phyloP scores from a whole-genome alignment of 306 rosid species.

The Urtica urens region DNA sequence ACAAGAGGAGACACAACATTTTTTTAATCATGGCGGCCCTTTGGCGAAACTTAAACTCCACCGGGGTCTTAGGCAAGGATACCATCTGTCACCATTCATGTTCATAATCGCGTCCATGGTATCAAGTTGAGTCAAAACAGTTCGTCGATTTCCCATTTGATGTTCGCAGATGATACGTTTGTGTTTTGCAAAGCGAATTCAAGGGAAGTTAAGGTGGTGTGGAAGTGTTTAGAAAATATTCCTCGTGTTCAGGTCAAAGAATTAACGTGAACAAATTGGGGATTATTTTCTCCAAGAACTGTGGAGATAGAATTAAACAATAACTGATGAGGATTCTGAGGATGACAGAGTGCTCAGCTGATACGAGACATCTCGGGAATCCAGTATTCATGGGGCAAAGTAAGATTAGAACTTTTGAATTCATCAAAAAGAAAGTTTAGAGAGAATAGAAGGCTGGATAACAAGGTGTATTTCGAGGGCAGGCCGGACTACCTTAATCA shows the following conservation, averaged over 20 bases:
- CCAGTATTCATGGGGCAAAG: neutral
- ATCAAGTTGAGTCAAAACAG: neutral
- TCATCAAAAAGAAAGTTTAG: neutral
- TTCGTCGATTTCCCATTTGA: neutral
- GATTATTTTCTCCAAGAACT: neutral
- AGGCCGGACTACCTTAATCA: neutral
- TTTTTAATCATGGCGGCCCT: neutral
- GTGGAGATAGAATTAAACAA: neutral
- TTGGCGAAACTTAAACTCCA: neutral
- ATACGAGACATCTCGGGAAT: neutral
- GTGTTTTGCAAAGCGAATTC: neutral
- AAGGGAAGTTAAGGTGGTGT: neutral
- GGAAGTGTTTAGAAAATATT: neutral
- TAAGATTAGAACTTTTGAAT: neutral
- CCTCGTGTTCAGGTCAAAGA: neutral
- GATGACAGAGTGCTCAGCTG: neutral
- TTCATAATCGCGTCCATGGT: neutral
- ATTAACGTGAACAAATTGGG: neutral
- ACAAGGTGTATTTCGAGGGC: neutral
- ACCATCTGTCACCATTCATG: neutral
- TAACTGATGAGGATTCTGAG: neutral
- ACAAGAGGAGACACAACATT: too few relatives aligned
- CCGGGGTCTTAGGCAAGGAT: neutral
- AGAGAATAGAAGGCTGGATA: neutral
- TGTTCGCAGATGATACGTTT: neutral